Percentiles rank a stretch among this genome's conserved stretches.
Evolutionary conservation across 495 filamentous ascomycete genomes (phyloP).

Genomic region (Penicillium soppii): DNA sequence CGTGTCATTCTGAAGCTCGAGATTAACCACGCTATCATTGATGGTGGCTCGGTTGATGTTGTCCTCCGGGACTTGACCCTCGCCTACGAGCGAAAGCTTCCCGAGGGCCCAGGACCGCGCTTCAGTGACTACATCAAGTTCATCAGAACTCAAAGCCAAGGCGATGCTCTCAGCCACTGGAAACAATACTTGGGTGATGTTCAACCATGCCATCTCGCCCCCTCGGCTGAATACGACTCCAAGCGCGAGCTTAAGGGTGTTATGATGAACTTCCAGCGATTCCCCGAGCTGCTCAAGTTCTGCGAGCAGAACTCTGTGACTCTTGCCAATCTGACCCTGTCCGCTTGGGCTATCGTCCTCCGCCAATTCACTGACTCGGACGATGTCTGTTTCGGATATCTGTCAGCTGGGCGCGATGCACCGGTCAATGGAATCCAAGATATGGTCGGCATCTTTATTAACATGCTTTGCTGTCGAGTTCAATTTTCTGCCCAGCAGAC

Average conservation of each 20-base stretch:
- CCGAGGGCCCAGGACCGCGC: conserved; percentile 41
- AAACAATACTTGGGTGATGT: conserved; percentile 33
- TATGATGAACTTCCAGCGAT: conserved; percentile 36
- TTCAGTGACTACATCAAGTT: conserved; percentile 59
- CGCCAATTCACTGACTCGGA: conserved; percentile 50
- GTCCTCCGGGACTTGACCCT: conserved; percentile 41
- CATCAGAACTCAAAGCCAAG: conserved; percentile 33
- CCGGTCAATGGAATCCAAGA: conserved; percentile 52
- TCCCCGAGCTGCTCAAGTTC: conserved; percentile 42
- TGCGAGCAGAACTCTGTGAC: conserved; percentile 50
- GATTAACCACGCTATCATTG: conserved; percentile 56
- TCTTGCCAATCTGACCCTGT: conserved; percentile 50
- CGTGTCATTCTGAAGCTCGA: conserved; percentile 51
- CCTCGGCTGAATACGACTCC: conserved; percentile 2
- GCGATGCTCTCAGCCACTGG: conserved; percentile 48
- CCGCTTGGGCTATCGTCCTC: conserved; percentile 58
- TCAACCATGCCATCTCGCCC: conserved; percentile 24
- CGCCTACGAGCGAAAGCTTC: conserved; percentile 44
- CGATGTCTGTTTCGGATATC: conserved; percentile 60
- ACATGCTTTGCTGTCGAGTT: conserved; percentile 56
- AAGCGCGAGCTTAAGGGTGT: conserved; percentile 30
- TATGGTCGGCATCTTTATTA: conserved; percentile 56
- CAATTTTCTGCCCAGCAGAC: conserved; percentile 31
- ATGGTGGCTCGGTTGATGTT: conserved; percentile 43
- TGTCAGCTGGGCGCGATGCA: conserved; percentile 48